Conservation (phyloP, 1,284 basidiomycete species). For the Heimioporus punctisporus region DNA sequence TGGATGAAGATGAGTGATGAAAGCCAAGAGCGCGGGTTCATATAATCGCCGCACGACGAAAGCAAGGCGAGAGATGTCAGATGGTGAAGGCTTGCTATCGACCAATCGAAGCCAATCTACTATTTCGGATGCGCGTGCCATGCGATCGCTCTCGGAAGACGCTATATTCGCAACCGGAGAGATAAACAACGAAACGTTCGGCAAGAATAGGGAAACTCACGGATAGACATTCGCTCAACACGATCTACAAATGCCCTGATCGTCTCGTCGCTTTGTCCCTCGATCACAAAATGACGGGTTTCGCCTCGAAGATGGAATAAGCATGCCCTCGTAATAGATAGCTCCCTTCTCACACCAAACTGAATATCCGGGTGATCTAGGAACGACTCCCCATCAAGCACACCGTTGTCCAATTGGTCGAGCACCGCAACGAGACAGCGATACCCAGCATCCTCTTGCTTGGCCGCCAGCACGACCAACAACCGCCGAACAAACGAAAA, state of each 20-base stretch:
- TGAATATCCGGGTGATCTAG: conserved; percentile 39
- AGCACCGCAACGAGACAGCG: conserved; percentile 37
- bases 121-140: conserved; percentile 49
- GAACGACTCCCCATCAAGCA: conserved; percentile 28
- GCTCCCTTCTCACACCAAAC: conserved; percentile 49
- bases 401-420: conserved; percentile 38
- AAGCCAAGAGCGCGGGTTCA: conserved; percentile 40
- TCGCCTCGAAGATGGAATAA: conserved; percentile 31
- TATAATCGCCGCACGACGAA: conserved; percentile 43
- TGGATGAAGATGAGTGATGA: conserved; percentile 48
- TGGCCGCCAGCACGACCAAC: conserved; percentile 55
- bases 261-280: conserved; percentile 11
- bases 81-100: conserved; percentile 33
- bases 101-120: conserved; percentile 61
- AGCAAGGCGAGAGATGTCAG: conserved; percentile 44
- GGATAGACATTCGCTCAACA: conserved; percentile 41
- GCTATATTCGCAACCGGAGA: conserved; percentile 31
- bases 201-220: conserved; percentile 36
- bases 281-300: background rate
- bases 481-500: conserved; percentile 66
- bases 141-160: conserved; percentile 31
- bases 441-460: conserved; percentile 43
- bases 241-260: conserved; percentile 43
- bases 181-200: background rate
- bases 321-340: conserved; percentile 38